phyloP scores from a whole-genome alignment of 1,284 basidiomycete genomes.

The Sanghuangporus baumii region DNA sequence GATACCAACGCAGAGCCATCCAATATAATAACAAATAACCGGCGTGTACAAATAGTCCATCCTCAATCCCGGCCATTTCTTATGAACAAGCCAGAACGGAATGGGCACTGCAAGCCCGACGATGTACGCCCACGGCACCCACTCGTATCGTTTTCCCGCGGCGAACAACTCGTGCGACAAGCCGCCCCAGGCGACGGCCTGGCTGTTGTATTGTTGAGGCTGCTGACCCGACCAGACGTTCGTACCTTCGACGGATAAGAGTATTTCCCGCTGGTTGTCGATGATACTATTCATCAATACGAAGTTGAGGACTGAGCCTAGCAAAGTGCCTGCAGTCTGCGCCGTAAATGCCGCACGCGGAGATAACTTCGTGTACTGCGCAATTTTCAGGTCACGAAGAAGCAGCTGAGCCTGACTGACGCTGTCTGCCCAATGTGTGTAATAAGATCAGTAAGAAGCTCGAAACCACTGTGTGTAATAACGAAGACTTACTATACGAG shows the following conservation, averaged over 20 bases:
- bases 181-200: slow-evolving; percentile 25
- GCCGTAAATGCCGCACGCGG: slow-evolving; percentile 29
- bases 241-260: slow-evolving; percentile 22
- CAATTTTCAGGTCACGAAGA: slow-evolving; percentile 39
- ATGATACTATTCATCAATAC: slow-evolving; percentile 26
- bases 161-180: slow-evolving; percentile 24
- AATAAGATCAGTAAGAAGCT: not conserved
- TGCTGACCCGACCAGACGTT: slow-evolving; percentile 27
- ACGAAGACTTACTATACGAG: slow-evolving; percentile 19
- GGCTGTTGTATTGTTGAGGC: slow-evolving; percentile 25
- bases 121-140: slow-evolving; percentile 21
- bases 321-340: slow-evolving; percentile 19
- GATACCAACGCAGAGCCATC: slow-evolving; percentile 45
- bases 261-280: slow-evolving; percentile 21
- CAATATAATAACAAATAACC: slow-evolving; percentile 28
- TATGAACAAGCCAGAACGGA: slow-evolving; percentile 26
- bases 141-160: slow-evolving; percentile 19
- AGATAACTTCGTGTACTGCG: slow-evolving; percentile 25
- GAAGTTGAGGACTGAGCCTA: slow-evolving; percentile 16
- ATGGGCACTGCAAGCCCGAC: slow-evolving; percentile 25
- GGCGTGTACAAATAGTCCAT: slow-evolving; percentile 12
- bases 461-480: not conserved
- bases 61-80: slow-evolving; percentile 20
- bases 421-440: slow-evolving; percentile 28
- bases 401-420: slow-evolving; percentile 35